phyloP scores from a whole-genome alignment of 257 asterid genomes.

The Capsicum chinense region DNA sequence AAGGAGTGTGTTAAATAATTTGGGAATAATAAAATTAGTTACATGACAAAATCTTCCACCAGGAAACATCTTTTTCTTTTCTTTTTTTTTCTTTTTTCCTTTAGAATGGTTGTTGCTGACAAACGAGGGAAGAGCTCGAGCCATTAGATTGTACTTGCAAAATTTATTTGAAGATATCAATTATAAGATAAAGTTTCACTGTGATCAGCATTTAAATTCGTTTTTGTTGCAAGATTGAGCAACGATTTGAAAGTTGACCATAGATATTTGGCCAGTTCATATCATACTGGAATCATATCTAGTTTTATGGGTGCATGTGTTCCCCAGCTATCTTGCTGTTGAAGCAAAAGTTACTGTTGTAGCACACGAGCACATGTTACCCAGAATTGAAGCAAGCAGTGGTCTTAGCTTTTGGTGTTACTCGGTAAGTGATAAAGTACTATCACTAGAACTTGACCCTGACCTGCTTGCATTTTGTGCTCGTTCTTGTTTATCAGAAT shows the following conservation, averaged over 20 bases:
- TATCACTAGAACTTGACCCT: background rate
- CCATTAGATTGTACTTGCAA: background rate
- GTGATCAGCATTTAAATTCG: background rate
- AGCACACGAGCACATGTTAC: background rate
- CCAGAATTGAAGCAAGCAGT: background rate
- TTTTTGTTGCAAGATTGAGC: constrained; percentile 39
- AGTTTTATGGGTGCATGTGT: constrained; percentile 47
- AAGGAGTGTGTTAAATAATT: background rate
- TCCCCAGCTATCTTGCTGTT: background rate
- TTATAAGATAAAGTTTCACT: background rate
- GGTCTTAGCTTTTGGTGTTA: background rate
- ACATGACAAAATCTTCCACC: background rate
- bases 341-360: background rate
- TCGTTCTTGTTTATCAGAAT: no score
- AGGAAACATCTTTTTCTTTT: background rate
- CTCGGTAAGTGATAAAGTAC: background rate
- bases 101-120: background rate
- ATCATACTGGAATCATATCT: constrained; percentile 87
- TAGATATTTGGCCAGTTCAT: constrained; percentile 79
- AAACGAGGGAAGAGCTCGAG: background rate
- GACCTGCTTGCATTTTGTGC: no score
- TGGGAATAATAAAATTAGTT: background rate
- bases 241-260: constrained; percentile 62
- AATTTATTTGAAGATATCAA: constrained; percentile 2
- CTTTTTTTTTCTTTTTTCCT: background rate